phyloP scores from a whole-genome alignment of 306 rosid genomes.

The Ormosia semicastrata region DNA sequence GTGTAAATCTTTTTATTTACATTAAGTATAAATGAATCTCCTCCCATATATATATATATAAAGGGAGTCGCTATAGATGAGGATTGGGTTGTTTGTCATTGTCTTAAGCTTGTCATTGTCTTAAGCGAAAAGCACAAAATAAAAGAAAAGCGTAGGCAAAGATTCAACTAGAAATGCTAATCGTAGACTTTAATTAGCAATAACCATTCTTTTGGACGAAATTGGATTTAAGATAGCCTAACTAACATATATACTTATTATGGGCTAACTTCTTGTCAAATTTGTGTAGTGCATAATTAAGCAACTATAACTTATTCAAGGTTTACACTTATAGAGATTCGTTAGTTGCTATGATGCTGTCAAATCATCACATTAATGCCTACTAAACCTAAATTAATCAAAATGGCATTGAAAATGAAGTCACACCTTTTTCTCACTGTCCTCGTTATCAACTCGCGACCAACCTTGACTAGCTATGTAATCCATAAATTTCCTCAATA shows the following conservation, averaged over 20 bases:
- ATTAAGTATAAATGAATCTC: too few relatives aligned
- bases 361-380: conserved; percentile 10
- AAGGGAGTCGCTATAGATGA: too few relatives aligned
- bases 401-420: neutral
- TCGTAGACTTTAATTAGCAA: neutral
- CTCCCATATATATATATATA: too few relatives aligned
- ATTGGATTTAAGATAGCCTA: neutral
- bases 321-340: neutral
- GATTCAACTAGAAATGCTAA: neutral
- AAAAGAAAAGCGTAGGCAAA: neutral
- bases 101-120: neutral
- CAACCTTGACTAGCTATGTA: neutral
- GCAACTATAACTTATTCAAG: conserved; percentile 14
- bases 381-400: neutral
- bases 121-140: neutral
- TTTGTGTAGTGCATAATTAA: neutral
- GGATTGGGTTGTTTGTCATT: neutral
- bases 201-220: neutral
- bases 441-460: neutral
- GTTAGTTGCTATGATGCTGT: neutral
- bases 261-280: neutral
- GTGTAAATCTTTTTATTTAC: too few relatives aligned
- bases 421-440: neutral
- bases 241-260: neutral
- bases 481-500: neutral